phyloP scores from a whole-genome alignment of 1,139 yeast genomes.

The Lodderomyces parapsilosis region DNA sequence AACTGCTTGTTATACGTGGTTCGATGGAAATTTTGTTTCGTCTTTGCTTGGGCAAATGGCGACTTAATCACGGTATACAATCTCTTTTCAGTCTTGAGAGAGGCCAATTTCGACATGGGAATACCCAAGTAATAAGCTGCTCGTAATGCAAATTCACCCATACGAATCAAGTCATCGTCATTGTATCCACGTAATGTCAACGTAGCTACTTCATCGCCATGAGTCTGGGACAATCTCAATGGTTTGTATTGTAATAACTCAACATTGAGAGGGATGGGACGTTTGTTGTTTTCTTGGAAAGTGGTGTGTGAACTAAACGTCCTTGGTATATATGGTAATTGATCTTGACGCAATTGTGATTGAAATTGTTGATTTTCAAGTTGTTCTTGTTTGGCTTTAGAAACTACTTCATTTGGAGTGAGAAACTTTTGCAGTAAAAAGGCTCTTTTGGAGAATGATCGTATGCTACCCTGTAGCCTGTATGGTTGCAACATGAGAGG shows the following conservation, averaged over 20 bases:
- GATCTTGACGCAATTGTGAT: conserved; percentile 27
- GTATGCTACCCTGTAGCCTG: conserved; percentile 1
- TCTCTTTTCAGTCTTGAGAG: conserved; percentile 64
- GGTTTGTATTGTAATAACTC: conserved; percentile 84
- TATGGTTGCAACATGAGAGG: background rate
- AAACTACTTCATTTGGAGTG: conserved; percentile 32
- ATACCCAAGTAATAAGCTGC: conserved; percentile 88
- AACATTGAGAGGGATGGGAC: conserved; percentile 81
- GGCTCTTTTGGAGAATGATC: conserved; percentile 1
- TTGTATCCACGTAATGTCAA: conserved; percentile 73
- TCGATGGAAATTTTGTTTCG: conserved; percentile 93
- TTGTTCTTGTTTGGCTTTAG: conserved; percentile 25
- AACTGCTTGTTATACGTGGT: conserved; percentile 74
- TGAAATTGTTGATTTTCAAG: conserved; percentile 31
- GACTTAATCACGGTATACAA: conserved; percentile 93
- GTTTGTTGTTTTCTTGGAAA: conserved; percentile 19
- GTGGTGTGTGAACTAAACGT: conserved; percentile 33
- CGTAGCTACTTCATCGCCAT: conserved; percentile 73
- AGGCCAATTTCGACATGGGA: conserved; percentile 60
- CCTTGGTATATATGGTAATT: conserved; percentile 37
- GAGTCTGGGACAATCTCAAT: conserved; percentile 59
- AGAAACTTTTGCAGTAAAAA: conserved; percentile 1
- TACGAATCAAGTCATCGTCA: conserved; percentile 67
- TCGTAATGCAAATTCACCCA: conserved; percentile 82
- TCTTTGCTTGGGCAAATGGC: conserved; percentile 92